phyloP scores from a whole-genome alignment of 352 stramenopile genomes.

The Pythium rhizo-oryzae region DNA sequence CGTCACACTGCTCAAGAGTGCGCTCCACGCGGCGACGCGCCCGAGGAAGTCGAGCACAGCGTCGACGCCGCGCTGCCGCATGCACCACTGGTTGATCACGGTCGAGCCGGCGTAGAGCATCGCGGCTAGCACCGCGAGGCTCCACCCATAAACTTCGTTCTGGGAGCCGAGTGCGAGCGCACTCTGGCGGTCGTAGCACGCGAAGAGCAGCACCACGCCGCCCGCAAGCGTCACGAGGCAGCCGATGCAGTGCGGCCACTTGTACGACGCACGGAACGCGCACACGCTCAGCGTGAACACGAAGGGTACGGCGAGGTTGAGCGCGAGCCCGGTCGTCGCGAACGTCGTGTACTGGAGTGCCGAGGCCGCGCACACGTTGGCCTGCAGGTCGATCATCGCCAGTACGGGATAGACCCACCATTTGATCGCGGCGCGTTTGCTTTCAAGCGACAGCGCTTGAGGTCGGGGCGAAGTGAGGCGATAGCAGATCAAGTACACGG shows the following conservation, averaged over 20 bases:
- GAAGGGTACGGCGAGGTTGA: constrained; percentile 55
- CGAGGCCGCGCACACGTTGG: constrained; percentile 39
- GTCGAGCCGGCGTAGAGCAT: constrained; percentile 45
- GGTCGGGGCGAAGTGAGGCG: not conserved
- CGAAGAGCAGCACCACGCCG: constrained; percentile 35
- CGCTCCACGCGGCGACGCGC: constrained; percentile 36
- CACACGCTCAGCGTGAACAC: constrained; percentile 38
- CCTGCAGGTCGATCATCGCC: constrained; percentile 46
- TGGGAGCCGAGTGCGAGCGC: constrained; percentile 18
- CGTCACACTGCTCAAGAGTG: constrained; percentile 35
- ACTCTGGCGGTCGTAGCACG: constrained; percentile 26
- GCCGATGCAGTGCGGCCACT: constrained; percentile 34
- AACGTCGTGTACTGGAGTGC: constrained; percentile 43
- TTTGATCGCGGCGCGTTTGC: constrained; percentile 1
- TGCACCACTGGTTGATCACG: constrained; percentile 43
- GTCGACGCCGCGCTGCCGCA: constrained; percentile 30
- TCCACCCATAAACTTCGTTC: constrained; percentile 38
- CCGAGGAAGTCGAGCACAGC: constrained; percentile 36
- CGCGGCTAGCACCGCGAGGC: constrained; percentile 34
- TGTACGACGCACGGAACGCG: constrained; percentile 31
- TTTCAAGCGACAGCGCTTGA: not conserved
- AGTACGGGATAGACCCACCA: constrained; percentile 52
- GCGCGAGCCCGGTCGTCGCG: constrained; percentile 34
- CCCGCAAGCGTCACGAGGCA: constrained; percentile 29
- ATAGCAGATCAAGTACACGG: constrained; percentile 34